phyloP scores from a whole-genome alignment of 108 stramenopile species.

The Cyclotella kingstonii region DNA sequence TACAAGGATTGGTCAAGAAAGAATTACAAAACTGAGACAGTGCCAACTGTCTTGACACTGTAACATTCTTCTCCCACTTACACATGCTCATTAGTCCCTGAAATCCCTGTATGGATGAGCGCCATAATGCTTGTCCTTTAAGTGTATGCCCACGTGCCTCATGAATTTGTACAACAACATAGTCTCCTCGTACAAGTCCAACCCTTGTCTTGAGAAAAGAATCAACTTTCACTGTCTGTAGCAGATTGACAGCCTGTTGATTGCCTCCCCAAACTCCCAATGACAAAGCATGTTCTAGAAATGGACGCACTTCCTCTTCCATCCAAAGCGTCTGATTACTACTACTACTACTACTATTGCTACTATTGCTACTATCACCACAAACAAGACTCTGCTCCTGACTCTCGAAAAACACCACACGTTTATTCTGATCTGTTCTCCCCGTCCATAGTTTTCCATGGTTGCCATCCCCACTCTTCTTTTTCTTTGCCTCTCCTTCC shows the following conservation, averaged over 20 bases:
- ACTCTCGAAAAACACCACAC: constrained; percentile 58
- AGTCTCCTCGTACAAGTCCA: constrained; percentile 62
- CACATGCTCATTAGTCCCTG: constrained; percentile 23
- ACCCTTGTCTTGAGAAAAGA: constrained; percentile 24
- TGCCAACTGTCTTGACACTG: too few species aligned
- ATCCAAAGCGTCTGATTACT: constrained; percentile 12
- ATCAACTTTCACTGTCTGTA: neutral
- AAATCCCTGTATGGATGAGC: constrained; percentile 47
- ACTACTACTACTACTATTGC: too few species aligned
- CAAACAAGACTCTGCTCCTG: too few species aligned
- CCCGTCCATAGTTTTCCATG: constrained; percentile 59
- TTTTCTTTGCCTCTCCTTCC: constrained; percentile 78
- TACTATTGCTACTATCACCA: too few species aligned
- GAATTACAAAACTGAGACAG: neutral
- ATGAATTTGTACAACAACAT: constrained; percentile 73
- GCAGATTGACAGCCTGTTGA: neutral
- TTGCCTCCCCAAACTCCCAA: neutral
- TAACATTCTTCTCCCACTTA: neutral
- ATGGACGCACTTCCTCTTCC: constrained; percentile 32
- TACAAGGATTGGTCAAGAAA: neutral
- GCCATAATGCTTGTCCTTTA: constrained; percentile 68
- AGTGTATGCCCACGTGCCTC: constrained; percentile 81
- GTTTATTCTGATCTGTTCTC: constrained; percentile 83
- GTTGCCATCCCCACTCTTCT: constrained; percentile 30
- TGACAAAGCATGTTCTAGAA: neutral